These are phyloP conservation scores for Corylus heterophylla DNA, from an alignment of 306 rosid species.

Conservation along the genomic window DNA sequence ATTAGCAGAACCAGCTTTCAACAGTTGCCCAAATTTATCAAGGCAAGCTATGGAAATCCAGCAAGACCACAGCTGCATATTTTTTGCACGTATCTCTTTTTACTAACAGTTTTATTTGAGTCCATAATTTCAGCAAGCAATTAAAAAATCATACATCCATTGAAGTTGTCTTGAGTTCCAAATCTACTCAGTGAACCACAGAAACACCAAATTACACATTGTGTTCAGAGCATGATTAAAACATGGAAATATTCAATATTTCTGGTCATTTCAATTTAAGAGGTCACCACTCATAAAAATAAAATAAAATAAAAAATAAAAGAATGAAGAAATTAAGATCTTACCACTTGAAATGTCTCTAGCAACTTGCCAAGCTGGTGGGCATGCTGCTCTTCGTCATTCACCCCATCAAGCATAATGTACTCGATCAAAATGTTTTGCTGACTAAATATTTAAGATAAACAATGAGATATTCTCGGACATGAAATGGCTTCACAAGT, in stretches of 20 bases:
- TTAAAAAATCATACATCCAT: neutral
- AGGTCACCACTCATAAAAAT: constrained; percentile 42
- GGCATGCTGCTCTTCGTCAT: constrained; percentile 89
- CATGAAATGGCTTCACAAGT: constrained; percentile 6
- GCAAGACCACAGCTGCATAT: neutral
- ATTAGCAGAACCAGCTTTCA: neutral
- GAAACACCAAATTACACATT: constrained; percentile 3
- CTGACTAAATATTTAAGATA: constrained; percentile 45
- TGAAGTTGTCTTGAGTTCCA: neutral
- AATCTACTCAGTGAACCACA: neutral
- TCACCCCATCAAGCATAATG: constrained; percentile 96
- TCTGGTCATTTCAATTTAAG: constrained; percentile 18
- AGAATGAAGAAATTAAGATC: constrained; percentile 6
- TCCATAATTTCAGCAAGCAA: neutral
- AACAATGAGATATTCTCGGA: constrained; percentile 15
- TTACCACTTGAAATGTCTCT: constrained; percentile 86
- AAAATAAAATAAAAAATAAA: no score
- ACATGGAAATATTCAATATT: constrained; percentile 1
- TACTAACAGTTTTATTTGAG: neutral
- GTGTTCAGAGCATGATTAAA: constrained; percentile 15
- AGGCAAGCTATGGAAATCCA: neutral
- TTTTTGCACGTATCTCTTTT: neutral
- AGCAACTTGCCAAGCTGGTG: constrained; percentile 84
- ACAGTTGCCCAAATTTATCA: neutral
- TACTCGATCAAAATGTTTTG: constrained; percentile 94